A percentile compares a stretch with the other conserved stretches of the same genome.
Conservation (phyloP, 495 filamentous ascomycete species). For the Barbatosphaeria neglecta region DNA sequence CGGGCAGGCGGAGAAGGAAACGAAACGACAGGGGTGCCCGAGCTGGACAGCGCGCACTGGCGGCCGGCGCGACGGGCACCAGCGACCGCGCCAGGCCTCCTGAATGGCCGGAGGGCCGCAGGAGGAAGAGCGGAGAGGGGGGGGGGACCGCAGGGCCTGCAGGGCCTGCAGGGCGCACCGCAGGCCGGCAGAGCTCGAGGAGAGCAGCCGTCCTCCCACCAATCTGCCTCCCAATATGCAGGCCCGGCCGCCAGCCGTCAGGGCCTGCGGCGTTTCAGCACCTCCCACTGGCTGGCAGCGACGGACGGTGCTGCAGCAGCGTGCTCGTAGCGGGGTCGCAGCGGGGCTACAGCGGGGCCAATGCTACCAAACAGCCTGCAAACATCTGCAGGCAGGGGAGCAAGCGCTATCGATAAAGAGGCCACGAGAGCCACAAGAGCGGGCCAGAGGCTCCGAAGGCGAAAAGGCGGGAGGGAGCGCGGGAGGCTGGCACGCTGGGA, state of each 20-base stretch:
- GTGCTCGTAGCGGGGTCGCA: too few species aligned
- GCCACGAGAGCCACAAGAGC: too few species aligned
- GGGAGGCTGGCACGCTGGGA: neutral
- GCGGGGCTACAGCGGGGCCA: too few species aligned
- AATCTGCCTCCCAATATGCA: too few species aligned
- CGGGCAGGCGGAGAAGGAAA: constrained; percentile 10
- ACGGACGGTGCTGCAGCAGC: neutral
- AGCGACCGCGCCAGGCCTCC: constrained; percentile 15
- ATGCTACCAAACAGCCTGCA: constrained; percentile 5
- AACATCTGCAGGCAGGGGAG: too few species aligned
- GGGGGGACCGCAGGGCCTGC: too few species aligned
- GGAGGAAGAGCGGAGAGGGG: too few species aligned
- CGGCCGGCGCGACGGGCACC: constrained; percentile 11
- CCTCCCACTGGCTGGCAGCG: neutral
- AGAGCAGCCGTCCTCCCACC: too few species aligned
- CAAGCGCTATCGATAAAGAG: constrained; percentile 23
- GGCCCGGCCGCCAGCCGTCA: neutral
- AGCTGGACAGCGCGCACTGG: neutral
- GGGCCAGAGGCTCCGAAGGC: too few species aligned
- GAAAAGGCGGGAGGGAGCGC: too few species aligned
- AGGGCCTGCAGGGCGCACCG: neutral
- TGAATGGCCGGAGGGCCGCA: constrained; percentile 11
- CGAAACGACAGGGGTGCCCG: constrained; percentile 1
- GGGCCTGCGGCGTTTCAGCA: neutral
- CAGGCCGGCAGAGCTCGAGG: neutral